Percentiles rank a stretch among this genome's conserved stretches.
Evolutionary conservation across 2,329 filamentous ascomycete genomes (phyloP).

Genomic region (Paecilomyces variotii): DNA sequence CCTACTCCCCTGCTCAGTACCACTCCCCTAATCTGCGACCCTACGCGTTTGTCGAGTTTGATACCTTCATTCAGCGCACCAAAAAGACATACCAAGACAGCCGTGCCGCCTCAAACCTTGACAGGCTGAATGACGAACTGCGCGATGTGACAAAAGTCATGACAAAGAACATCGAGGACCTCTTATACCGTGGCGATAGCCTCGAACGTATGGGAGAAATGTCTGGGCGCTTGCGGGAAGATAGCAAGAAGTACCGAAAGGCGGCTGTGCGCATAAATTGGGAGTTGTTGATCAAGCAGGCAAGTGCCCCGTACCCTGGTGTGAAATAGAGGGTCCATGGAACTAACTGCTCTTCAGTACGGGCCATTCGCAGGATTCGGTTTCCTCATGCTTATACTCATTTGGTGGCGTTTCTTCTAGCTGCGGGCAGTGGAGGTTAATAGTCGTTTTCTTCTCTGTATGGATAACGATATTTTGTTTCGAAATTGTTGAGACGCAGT

Average conservation of each 20-base stretch:
- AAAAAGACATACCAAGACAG: constrained; percentile 92
- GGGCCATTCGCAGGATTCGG: constrained; percentile 78
- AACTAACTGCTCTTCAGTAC: constrained; percentile 49
- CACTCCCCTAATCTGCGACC: constrained; percentile 69
- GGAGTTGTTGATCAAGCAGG: constrained; percentile 89
- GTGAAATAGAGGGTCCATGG: not conserved
- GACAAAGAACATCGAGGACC: constrained; percentile 99
- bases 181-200: constrained; percentile 89
- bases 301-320: constrained; percentile 23
- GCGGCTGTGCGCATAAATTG: constrained; percentile 96
- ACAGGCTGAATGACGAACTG: constrained; percentile 93
- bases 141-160: constrained; percentile 98
- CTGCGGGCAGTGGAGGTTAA: constrained; percentile 3
- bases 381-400: constrained; percentile 73
- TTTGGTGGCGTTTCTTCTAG: constrained; percentile 91
- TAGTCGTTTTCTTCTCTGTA: constrained; percentile 15
- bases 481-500: not conserved
- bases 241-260: constrained; percentile 87
- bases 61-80: constrained; percentile 89
- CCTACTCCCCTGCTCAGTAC: constrained; percentile 67
- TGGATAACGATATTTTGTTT: constrained; percentile 28
- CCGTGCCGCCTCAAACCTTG: constrained; percentile 82
- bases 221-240: constrained; percentile 75
- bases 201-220: constrained; percentile 97
- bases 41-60: constrained; percentile 96